Conservation (phyloP, 371 early-diverging fungal genomes). For the Batkoa obscura region DNA sequence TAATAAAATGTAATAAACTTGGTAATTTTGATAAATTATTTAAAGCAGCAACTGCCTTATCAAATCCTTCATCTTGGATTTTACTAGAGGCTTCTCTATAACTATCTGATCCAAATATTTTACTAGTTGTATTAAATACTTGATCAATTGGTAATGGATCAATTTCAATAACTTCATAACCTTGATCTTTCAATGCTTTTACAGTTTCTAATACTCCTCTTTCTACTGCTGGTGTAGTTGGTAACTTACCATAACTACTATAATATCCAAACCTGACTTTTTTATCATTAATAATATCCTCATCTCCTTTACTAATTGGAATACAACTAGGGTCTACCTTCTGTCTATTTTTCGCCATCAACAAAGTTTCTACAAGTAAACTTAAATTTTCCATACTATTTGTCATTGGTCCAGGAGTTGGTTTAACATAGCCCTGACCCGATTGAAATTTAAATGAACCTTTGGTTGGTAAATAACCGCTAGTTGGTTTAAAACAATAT, state of each 20-base stretch:
- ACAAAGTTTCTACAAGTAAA: neutral
- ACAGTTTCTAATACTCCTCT: neutral
- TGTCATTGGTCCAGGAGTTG: conserved; percentile 1
- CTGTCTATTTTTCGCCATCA: neutral
- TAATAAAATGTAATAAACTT: neutral
- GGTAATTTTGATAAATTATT: neutral
- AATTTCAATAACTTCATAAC: neutral
- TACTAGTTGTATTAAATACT: neutral
- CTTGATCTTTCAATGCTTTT: neutral
- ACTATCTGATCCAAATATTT: neutral
- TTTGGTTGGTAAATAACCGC: neutral
- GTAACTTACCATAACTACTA: neutral
- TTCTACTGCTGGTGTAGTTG: conserved; percentile 1
- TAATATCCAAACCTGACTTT: conserved; percentile 3
- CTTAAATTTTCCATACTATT: neutral
- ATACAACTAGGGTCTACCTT: neutral
- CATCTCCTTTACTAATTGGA: neutral
- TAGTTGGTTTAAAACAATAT: conserved; percentile 6
- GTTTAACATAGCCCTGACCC: neutral
- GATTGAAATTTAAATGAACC: too few species aligned
- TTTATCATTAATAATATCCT: neutral
- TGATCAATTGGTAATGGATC: neutral
- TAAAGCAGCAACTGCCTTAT: neutral
- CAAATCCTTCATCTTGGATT: neutral
- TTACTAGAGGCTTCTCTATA: neutral